Evolutionary conservation across 306 rosid genomes (phyloP), one percentile per base, ranked within the genome.

Genomic region (Fagus crenata): DNA sequence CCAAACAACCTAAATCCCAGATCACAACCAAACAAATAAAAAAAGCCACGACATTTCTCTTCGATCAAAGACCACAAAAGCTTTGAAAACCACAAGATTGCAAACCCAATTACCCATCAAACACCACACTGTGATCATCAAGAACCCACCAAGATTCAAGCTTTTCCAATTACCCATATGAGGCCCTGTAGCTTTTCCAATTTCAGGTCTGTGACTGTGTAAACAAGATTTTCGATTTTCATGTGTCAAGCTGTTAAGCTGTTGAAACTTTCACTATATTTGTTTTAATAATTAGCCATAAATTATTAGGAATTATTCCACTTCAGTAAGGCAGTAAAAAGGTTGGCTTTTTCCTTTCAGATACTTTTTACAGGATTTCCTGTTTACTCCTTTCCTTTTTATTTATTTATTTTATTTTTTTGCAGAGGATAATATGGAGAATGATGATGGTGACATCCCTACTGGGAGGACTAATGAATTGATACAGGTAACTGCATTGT

Each of bases 351-450:
- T 82, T 65, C 11, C 28, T 67, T 81, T 76, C 1, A 14, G 71
- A 36, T 53, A 59, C 33, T 78, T 40, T 56, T 59, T 61, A 69
- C 36, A 4, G 31, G n/a, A 7, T 42, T 67, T 59, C 28, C 74
- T 78, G 32, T 77, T 72, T n/a, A 39, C 7, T 72, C 49, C 64
- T 37, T 36, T 22, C 28, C 28, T 9, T 81, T 71, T 72, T 28
- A 6, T 41, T 40, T 5, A 40, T 6, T 1, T 41, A 5, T 43
- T 43, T 43, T 43, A 1, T 67, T 9, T 41, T 75, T 76, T 78
- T 84, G 78, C 96, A 95, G 99, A 87, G 87, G 87, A 78, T 61
- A 86, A 84, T 43, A 85, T 69, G 43, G 82, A 82, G 4, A 86
- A 81, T 67, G 82, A 69, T 64, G 87, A 81, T 13, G 76, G 70